These are phyloP conservation scores for Calonectria leucothoes DNA, from an alignment of 2,329 filamentous ascomycete species.

Conservation along the genomic window DNA sequence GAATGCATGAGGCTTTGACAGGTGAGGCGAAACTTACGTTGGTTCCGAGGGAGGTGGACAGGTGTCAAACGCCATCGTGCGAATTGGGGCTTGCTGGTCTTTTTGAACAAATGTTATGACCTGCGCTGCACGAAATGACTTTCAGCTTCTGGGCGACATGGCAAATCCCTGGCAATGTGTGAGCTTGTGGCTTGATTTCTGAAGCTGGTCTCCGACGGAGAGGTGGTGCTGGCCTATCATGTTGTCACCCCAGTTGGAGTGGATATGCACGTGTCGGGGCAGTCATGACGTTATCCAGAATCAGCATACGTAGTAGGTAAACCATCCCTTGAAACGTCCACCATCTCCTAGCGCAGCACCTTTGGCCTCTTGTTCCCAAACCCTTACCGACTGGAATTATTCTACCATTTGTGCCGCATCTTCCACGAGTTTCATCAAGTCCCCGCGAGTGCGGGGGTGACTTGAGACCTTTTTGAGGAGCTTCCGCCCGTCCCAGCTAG, in stretches of 20 bases:
- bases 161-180: background rate
- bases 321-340: constrained; percentile 13
- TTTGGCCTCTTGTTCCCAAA: background rate
- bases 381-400: background rate
- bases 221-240: background rate
- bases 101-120: background rate
- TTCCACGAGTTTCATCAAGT: background rate
- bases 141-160: constrained; percentile 12
- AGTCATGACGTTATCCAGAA: constrained; percentile 32
- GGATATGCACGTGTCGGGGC: constrained; percentile 39
- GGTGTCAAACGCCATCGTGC: constrained; percentile 52
- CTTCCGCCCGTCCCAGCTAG: background rate
- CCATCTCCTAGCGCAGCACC: background rate
- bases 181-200: background rate
- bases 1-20: constrained; percentile 1
- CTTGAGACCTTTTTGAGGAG: constrained; percentile 7
- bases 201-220: background rate
- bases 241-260: background rate
- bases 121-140: background rate
- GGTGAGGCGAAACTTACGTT: constrained; percentile 52
- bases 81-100: background rate
- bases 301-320: constrained; percentile 28
- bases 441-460: constrained; percentile 19
- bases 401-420: background rate
- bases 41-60: constrained; percentile 58